Base-by-base conservation (phyloP, 306 rosid genomes). In the Pterocarpus santalinus region DNA sequence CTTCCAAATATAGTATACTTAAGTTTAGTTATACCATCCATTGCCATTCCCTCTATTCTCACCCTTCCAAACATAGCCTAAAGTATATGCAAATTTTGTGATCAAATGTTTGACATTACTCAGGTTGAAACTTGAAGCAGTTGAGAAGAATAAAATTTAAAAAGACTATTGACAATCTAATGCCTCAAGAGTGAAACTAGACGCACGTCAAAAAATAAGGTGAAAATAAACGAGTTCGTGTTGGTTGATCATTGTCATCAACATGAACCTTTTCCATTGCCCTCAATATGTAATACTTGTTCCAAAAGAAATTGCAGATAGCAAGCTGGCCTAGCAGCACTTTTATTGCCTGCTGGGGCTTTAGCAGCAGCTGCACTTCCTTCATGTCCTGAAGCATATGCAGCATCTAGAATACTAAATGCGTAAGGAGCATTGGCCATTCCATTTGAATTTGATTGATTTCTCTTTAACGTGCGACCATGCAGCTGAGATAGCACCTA, bases 291-390 rank as follows among this genome's bases (percentile, higher is more conserved):
- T 28, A 49, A 65, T 41, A 44, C 70, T 32, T 33, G 34, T 34
- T 17, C 35, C 33, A 70, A 62, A 67, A 34, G 73, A 76, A 72
- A 28, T 4, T 47, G 98, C 97, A 92, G 88, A 47, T 22, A 22
- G 28, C 28, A 22, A 22, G 99, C 98, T 85, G 93, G 93, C 80
- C 97, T 88, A 64, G 99, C 97, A 39, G 99, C 98, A 76, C 97
- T 92, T 90, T 96, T 96, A 81, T 92, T 97, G 85, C 87, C 84
- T 57, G 98, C 74, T 60, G 94, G 85, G 69, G 97, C 96, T 85
- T 92, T 96, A 44, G 99, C 97, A 35, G 99, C 97, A 78, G 97
- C 94, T 14, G 99, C 99, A 72, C 98, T 93, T 87, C 99, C 90
- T 63, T 97, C 99, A 73, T 96, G 98, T 62, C 93, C 97, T 13